Conservation (phyloP, 2,329 filamentous ascomycete genomes). For the Trichoderma arundinaceum region DNA sequence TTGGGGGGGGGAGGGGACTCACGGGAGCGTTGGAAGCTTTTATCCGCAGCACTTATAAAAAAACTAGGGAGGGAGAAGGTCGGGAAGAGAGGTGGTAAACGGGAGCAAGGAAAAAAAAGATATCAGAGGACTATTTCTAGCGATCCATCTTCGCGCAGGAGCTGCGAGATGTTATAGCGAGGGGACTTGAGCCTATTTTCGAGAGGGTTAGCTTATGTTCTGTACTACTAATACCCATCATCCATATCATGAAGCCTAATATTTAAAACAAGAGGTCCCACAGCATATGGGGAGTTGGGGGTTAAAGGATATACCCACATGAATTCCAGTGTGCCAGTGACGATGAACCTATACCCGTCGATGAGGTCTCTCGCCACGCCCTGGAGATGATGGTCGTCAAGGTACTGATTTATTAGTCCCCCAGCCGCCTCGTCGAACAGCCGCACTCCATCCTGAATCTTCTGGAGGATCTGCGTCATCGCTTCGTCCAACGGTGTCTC, state of each 20-base stretch:
- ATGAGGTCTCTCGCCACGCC: slow-evolving; percentile 37
- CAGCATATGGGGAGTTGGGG: neutral
- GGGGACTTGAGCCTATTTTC: slow-evolving; percentile 41
- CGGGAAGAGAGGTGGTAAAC: neutral
- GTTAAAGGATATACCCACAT: slow-evolving; percentile 42
- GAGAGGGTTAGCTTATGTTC: neutral
- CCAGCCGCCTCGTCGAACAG: slow-evolving; percentile 38
- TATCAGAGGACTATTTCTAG: slow-evolving; percentile 38
- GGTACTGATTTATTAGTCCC: slow-evolving; percentile 29
- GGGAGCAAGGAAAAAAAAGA: neutral
- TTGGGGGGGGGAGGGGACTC: slow-evolving; percentile 29
- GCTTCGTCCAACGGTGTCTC: slow-evolving; percentile 36
- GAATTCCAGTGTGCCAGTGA: slow-evolving; percentile 44
- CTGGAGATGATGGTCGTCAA: slow-evolving; percentile 30
- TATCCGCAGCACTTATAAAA: neutral
- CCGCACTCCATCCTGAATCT: slow-evolving; percentile 36
- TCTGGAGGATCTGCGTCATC: slow-evolving; percentile 36
- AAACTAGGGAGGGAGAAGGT: too few relatives aligned
- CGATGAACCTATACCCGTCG: slow-evolving; percentile 42
- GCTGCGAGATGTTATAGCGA: slow-evolving; percentile 42
- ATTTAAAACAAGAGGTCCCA: neutral
- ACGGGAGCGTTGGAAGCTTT: slow-evolving; percentile 4
- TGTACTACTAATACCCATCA: neutral
- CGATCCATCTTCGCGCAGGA: slow-evolving; percentile 43
- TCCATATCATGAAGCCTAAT: slow-evolving; percentile 1